These are phyloP conservation scores for Trebouxia gelatinosa DNA, from an alignment of 163 green algal genomes.

Conservation along the genomic window DNA sequence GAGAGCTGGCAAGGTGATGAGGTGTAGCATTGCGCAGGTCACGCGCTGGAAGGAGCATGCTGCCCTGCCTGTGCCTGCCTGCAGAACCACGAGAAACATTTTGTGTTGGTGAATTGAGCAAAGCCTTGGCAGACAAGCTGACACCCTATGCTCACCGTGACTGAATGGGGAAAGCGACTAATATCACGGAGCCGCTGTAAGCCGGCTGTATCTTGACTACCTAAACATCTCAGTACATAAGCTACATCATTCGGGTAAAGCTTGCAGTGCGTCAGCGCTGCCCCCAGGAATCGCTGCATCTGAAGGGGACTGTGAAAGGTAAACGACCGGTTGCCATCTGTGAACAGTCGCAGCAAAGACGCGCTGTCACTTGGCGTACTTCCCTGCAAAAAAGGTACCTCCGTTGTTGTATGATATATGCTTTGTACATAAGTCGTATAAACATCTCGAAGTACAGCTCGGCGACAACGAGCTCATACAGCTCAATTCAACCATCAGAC, in stretches of 20 bases:
- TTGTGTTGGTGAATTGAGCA: neutral
- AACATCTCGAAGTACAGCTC: too few species aligned
- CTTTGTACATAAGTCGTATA: too few species aligned
- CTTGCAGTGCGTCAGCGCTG: neutral
- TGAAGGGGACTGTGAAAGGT: neutral
- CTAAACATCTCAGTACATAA: constrained; percentile 19
- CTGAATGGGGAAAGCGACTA: neutral
- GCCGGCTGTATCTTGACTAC: constrained; percentile 7
- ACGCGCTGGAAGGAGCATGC: constrained; percentile 25
- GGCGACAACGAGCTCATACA: too few species aligned
- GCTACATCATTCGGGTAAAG: neutral
- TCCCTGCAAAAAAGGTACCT: too few species aligned
- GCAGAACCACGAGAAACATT: neutral
- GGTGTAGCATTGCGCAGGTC: constrained; percentile 9
- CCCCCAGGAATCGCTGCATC: neutral
- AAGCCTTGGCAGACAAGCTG: neutral
- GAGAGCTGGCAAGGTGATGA: constrained; percentile 23
- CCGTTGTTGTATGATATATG: too few species aligned
- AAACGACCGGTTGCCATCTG: neutral
- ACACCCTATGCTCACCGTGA: neutral
- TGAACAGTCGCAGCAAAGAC: neutral
- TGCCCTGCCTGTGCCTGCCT: neutral
- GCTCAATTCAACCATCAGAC: too few species aligned
- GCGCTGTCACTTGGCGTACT: too few species aligned
- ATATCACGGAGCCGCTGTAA: constrained; percentile 13